These are phyloP conservation scores for Penicillium angulare DNA, from an alignment of 495 filamentous ascomycete genomes.

Conservation along the genomic window DNA sequence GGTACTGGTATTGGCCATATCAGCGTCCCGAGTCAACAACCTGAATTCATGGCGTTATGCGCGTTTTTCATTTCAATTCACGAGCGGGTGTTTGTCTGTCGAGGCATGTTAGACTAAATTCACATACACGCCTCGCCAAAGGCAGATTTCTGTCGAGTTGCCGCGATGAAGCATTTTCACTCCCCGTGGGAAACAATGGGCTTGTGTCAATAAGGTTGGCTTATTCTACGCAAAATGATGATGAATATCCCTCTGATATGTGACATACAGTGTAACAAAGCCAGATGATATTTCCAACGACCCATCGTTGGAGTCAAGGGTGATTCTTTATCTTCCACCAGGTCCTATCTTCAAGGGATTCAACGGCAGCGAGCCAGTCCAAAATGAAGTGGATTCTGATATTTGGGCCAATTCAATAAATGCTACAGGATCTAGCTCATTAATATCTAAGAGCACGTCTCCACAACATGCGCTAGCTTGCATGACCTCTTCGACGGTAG, in stretches of 20 bases:
- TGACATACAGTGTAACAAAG: slow-evolving; percentile 25
- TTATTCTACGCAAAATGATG: background rate
- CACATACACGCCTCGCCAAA: too few species aligned
- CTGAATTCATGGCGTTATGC: slow-evolving; percentile 9
- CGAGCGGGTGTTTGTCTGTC: background rate
- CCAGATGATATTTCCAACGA: slow-evolving; percentile 4
- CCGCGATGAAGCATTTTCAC: slow-evolving; percentile 14
- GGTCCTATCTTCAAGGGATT: slow-evolving; percentile 31
- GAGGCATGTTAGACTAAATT: background rate
- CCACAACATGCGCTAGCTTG: slow-evolving; percentile 28
- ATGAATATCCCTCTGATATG: background rate
- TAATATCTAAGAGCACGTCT: background rate
- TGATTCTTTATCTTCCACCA: slow-evolving; percentile 38
- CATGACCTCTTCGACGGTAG: slow-evolving; percentile 31
- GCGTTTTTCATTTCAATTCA: slow-evolving; percentile 1
- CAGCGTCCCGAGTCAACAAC: background rate
- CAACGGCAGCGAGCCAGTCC: background rate
- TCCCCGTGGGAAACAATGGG: slow-evolving; percentile 39
- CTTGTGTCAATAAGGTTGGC: slow-evolving; percentile 29
- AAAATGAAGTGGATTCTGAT: background rate
- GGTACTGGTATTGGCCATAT: background rate
- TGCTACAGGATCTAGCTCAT: background rate
- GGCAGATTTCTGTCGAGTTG: slow-evolving; percentile 4
- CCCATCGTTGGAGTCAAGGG: slow-evolving; percentile 17
- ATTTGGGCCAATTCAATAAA: background rate